These are phyloP conservation scores for Pelargonium cotyledonis DNA, from an alignment of 441 rosid species.

Conservation along the genomic window DNA sequence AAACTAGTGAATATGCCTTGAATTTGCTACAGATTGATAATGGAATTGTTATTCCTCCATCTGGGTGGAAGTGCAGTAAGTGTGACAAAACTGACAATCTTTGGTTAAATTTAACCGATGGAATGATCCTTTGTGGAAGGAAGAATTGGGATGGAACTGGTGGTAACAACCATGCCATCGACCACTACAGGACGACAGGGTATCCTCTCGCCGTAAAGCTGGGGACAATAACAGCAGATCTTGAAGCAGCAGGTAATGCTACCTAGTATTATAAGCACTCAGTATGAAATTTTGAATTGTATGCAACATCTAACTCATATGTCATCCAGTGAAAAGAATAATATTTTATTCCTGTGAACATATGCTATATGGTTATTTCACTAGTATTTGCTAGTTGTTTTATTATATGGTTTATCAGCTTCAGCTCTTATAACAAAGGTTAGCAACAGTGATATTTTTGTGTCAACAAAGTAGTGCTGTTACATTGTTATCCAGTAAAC, in stretches of 20 bases:
- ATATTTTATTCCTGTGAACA: neutral
- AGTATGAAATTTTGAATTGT: neutral
- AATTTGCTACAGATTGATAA: constrained; percentile 62
- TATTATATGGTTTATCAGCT: neutral
- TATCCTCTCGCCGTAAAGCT: constrained; percentile 93
- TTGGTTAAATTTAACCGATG: constrained; percentile 95
- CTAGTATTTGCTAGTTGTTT: neutral
- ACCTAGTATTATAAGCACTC: constrained; percentile 19
- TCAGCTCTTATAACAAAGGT: neutral
- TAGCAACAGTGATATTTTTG: neutral
- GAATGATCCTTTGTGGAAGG: constrained; percentile 89
- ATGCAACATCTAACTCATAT: neutral
- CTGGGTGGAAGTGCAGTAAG: constrained; percentile 85
- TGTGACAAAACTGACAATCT: constrained; percentile 88
- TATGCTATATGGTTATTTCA: no score
- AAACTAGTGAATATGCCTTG: constrained; percentile 65
- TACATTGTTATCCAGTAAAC: neutral
- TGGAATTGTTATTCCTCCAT: constrained; percentile 70
- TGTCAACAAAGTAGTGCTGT: neutral
- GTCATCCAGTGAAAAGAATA: neutral
- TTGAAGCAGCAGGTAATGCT: constrained; percentile 90
- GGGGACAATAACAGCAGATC: constrained; percentile 88
- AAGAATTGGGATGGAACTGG: constrained; percentile 97
- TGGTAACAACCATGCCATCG: constrained; percentile 93
- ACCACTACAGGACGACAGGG: constrained; percentile 71